Evolutionary conservation across 441 rosid species (phyloP).

Genomic region (Erodium chrysanthum): DNA sequence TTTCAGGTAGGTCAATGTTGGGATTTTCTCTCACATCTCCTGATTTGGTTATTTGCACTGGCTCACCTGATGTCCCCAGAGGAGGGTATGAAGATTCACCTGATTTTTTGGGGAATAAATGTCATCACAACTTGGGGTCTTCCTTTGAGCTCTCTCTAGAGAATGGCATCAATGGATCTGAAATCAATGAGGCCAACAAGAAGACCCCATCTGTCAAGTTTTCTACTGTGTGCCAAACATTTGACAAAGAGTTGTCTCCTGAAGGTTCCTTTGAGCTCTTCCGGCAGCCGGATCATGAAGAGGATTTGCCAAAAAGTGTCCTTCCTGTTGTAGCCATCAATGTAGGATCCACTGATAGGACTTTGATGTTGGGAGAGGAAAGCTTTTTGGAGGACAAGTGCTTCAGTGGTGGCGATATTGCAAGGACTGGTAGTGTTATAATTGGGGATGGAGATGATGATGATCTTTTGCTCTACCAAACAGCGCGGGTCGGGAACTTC

Average conservation of each 20-base stretch:
- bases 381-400: constrained; percentile 1
- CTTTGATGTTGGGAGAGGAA: constrained; percentile 23
- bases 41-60: constrained; percentile 55
- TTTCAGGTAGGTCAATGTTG: constrained; percentile 42
- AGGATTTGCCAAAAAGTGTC: constrained; percentile 1
- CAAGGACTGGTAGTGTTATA: background rate
- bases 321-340: constrained; percentile 31
- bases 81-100: constrained; percentile 35
- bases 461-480: background rate
- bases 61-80: constrained; percentile 54
- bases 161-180: constrained; percentile 49
- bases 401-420: background rate
- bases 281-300: constrained; percentile 25
- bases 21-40: constrained; percentile 60
- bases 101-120: constrained; percentile 23
- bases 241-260: constrained; percentile 45
- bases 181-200: constrained; percentile 23
- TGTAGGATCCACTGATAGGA: constrained; percentile 31
- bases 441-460: constrained; percentile 2
- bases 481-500: background rate
- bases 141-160: constrained; percentile 67
- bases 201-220: constrained; percentile 48
- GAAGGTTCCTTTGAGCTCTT: constrained; percentile 76
- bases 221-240: constrained; percentile 53
- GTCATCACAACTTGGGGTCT: constrained; percentile 16